Evolutionary conservation across 108 stramenopile species (phyloP), one percentile per base, ranked within the genome.

Genomic region (Cyclotella cryptica): DNA sequence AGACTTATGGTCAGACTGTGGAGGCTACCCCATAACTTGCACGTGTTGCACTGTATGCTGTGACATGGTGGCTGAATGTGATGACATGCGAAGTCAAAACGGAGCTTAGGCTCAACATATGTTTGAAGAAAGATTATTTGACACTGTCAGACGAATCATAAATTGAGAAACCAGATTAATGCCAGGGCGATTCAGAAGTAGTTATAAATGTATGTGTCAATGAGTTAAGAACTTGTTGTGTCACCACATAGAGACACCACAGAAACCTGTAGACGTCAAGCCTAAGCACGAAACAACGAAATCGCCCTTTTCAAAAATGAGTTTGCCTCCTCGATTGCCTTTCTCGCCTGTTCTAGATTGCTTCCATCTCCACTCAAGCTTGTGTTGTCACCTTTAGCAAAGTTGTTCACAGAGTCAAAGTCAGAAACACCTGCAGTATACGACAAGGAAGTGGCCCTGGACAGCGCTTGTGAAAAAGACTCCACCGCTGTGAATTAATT

Each of bases 361-460:
- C 78, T 81, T 57, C 72, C 75, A 24, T 63, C 77, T 19, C 74
- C 69, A 47, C 41, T 62, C 11, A 49, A 19, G 29, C 26, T 72
- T 35, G 2, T 35, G 66, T 77, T 72, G 24, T 85, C 87, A 42
- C 81, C 87, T 67, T 89, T 87, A 3, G 75, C 77, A 80, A 93
- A 93, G 55, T 90, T 93, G 54, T 93, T 93, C 19, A 93, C 77
- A 26, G 89, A 78, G 70, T 87, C 87, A 77, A 90, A 88, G 71
- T 93, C 92, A 12, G 86, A 84, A 29, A 84, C 65, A 19, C 91
- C 91, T 6, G 92, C 88, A 18, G 90, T 79, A 26, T 90, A 90
- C 35, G 88, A 89, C 43, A 87, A 63, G 1, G 90, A 81, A 27
- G 70, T 79, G 12, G 92, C 92, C 66, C 71, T 80, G 43, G 87